phyloP scores from a whole-genome alignment of 1,284 basidiomycete genomes.

The Trichosporon faecale region DNA sequence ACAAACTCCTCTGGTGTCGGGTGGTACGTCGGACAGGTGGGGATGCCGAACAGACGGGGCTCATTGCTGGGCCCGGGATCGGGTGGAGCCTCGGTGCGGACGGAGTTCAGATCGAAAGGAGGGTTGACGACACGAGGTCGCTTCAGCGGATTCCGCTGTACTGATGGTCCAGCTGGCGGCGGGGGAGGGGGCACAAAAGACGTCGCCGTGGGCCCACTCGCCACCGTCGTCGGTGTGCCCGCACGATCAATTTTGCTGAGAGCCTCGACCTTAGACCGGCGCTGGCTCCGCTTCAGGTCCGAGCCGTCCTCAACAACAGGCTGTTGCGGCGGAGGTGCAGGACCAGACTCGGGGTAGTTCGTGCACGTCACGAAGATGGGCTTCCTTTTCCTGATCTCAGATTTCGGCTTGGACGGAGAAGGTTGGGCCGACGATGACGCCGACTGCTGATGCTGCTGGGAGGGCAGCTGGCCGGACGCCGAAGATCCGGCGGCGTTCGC shows the following conservation, averaged over 20 bases:
- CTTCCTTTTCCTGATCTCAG: slow-evolving; percentile 24
- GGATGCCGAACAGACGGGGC: slow-evolving; percentile 71
- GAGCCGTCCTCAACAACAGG: slow-evolving; percentile 22
- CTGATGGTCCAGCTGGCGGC: slow-evolving; percentile 21
- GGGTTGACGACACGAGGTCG: slow-evolving; percentile 35
- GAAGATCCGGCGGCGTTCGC: not conserved
- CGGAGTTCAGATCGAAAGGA: slow-evolving; percentile 37
- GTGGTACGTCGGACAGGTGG: slow-evolving; percentile 85
- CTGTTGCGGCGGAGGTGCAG: slow-evolving; percentile 17
- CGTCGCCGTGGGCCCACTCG: slow-evolving; percentile 33
- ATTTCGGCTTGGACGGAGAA: not conserved
- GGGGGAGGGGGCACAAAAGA: slow-evolving; percentile 39
- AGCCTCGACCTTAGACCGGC: slow-evolving; percentile 45
- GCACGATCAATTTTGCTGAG: slow-evolving; percentile 42
- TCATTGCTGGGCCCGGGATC: slow-evolving; percentile 33
- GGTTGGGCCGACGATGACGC: slow-evolving; percentile 5
- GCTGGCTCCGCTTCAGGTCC: slow-evolving; percentile 37
- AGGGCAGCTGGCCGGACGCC: not conserved
- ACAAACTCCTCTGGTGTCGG: slow-evolving; percentile 86
- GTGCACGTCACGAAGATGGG: slow-evolving; percentile 41
- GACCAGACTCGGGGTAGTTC: slow-evolving; percentile 36
- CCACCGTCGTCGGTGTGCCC: slow-evolving; percentile 28
- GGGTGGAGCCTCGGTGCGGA: slow-evolving; percentile 38
- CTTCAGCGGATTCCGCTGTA: slow-evolving; percentile 38
- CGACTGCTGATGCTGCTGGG: slow-evolving; percentile 6